phyloP scores from a whole-genome alignment of 2,329 filamentous ascomycete species.

The Diaporthe citri region DNA sequence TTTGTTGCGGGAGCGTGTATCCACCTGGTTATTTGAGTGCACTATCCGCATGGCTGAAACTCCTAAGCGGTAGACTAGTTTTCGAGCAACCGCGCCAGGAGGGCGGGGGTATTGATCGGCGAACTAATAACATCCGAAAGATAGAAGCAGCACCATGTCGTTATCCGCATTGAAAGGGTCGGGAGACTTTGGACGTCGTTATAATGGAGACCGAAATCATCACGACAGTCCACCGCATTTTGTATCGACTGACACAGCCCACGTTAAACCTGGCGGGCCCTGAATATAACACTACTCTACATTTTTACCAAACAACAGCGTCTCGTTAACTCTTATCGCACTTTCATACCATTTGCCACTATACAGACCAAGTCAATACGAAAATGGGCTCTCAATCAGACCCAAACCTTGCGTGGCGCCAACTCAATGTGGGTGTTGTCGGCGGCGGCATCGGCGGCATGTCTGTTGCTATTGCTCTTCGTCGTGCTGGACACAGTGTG shows the following conservation, averaged over 20 bases:
- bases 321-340: neutral
- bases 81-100: neutral
- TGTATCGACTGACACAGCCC: neutral
- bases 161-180: neutral
- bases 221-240: neutral
- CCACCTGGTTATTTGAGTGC: neutral
- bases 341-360: neutral
- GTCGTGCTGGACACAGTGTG: constrained; percentile 60
- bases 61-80: neutral
- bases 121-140: neutral
- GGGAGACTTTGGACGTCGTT: neutral
- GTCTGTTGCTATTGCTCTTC: constrained; percentile 59
- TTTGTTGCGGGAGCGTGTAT: neutral
- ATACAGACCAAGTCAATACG: no score
- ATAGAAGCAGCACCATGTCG: neutral
- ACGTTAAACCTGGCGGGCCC: neutral
- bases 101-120: neutral
- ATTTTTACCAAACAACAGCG: neutral
- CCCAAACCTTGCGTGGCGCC: constrained; percentile 54
- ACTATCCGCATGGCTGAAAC: constrained; percentile 9
- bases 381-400: constrained; percentile 26
- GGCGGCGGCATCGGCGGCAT: constrained; percentile 64
- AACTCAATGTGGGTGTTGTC: constrained; percentile 58
- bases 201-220: constrained; percentile 11
- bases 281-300: neutral